Evolutionary conservation across 2,329 filamentous ascomycete species (phyloP).

Genomic region (Paecilomyces variotii): DNA sequence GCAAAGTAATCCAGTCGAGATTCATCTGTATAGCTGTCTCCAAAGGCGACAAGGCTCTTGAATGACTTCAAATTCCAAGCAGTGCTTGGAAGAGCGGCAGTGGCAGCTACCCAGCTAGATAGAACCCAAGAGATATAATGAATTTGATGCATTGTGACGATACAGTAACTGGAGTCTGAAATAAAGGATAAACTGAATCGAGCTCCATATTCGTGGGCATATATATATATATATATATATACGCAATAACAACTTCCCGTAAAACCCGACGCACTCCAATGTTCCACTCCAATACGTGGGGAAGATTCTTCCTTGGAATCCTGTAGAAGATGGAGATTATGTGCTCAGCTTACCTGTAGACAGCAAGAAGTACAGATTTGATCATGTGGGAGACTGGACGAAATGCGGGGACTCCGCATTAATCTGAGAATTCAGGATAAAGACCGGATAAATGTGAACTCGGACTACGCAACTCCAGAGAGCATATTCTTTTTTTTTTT

Average conservation of each 20-base stretch:
- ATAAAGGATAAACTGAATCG: not conserved
- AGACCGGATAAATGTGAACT: not conserved
- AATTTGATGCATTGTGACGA: not conserved
- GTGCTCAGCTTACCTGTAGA: not conserved
- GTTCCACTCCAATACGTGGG: not conserved
- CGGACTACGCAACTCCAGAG: not conserved
- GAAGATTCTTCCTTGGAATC: not conserved
- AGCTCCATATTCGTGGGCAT: not conserved
- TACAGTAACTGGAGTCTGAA: not conserved
- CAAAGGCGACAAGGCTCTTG: conserved; percentile 60
- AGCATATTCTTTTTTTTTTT: not conserved
- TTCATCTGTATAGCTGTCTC: conserved; percentile 71
- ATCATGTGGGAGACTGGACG: not conserved
- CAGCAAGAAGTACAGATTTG: not conserved
- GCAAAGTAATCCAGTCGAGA: conserved; percentile 57
- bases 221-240: too few relatives aligned
- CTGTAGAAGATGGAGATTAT: not conserved
- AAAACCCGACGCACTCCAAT: too few relatives aligned
- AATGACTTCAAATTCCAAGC: conserved; percentile 40
- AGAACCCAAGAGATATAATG: not conserved
- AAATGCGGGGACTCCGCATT: not conserved
- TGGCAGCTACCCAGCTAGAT: not conserved
- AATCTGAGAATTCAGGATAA: not conserved
- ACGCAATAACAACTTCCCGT: too few relatives aligned
- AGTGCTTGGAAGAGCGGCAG: not conserved